phyloP scores from a whole-genome alignment of 208 protist species.

The Acanthamoeba quina region DNA sequence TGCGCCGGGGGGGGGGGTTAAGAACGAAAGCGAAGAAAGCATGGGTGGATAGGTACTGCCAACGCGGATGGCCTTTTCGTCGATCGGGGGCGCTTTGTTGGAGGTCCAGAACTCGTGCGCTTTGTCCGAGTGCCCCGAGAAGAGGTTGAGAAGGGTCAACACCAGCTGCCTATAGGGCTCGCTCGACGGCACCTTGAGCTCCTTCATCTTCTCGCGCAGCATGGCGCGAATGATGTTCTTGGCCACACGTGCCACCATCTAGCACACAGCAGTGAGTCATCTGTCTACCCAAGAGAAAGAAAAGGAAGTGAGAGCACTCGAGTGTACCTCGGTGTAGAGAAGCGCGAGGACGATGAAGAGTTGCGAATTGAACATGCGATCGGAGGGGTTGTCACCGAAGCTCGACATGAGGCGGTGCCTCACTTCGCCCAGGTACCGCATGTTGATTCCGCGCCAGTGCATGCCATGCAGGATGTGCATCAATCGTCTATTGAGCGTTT shows the following conservation, averaged over 20 bases:
- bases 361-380: slow-evolving; percentile 10
- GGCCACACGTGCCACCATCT: slow-evolving; percentile 53
- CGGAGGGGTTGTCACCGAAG: not conserved
- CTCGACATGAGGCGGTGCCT: slow-evolving; percentile 30
- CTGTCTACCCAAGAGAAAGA: too few relatives aligned
- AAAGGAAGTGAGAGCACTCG: not conserved
- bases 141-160: slow-evolving; percentile 65
- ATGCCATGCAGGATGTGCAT: slow-evolving; percentile 61
- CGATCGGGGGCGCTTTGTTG: slow-evolving; percentile 10
- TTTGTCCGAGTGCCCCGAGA: slow-evolving; percentile 41
- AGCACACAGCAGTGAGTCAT: too few relatives aligned
- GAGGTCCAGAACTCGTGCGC: slow-evolving; percentile 72
- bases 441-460: slow-evolving; percentile 60
- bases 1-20: not conserved
- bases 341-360: slow-evolving; percentile 24
- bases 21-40: not conserved
- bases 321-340: slow-evolving; percentile 65
- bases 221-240: slow-evolving; percentile 71
- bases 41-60: not conserved
- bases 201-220: slow-evolving; percentile 76
- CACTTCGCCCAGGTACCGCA: slow-evolving; percentile 42
- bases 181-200: slow-evolving; percentile 72
- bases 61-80: slow-evolving; percentile 19
- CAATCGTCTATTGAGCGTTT: slow-evolving; percentile 26
- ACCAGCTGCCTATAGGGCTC: slow-evolving; percentile 74